Conservation (phyloP, 1,139 yeast genomes). For the Suzukiozyma palmioleophila region DNA sequence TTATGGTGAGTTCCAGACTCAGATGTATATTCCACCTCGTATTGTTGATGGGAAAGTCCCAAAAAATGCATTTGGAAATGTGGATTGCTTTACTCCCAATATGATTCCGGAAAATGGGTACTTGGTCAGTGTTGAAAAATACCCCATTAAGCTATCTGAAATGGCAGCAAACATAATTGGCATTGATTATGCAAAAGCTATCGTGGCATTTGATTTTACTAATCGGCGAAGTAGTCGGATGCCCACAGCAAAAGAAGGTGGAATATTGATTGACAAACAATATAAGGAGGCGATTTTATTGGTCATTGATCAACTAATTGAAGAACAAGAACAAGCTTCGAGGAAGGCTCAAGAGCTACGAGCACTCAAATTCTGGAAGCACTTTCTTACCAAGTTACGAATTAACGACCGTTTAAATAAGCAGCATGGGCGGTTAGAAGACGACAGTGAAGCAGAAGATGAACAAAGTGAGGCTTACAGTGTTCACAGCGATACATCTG, state of each 20-base stretch:
- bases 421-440: constrained; percentile 56
- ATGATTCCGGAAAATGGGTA: constrained; percentile 85
- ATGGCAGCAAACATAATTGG: constrained; percentile 68
- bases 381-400: constrained; percentile 63
- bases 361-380: constrained; percentile 71
- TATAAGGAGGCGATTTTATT: constrained; percentile 61
- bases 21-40: constrained; percentile 62
- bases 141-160: constrained; percentile 47
- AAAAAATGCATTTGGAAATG: constrained; percentile 75
- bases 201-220: constrained; percentile 76
- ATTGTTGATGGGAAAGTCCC: constrained; percentile 61
- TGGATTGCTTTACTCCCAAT: constrained; percentile 68
- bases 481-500: constrained; percentile 1
- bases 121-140: constrained; percentile 35
- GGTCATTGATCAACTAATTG: constrained; percentile 52
- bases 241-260: constrained; percentile 67
- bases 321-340: constrained; percentile 50
- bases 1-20: constrained; percentile 78
- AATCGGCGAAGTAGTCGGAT: constrained; percentile 17
- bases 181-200: constrained; percentile 83
- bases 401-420: constrained; percentile 64
- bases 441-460: constrained; percentile 8
- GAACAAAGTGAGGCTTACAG: constrained; percentile 1
- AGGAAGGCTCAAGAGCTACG: constrained; percentile 41
- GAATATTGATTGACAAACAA: constrained; percentile 68